Evolutionary conservation across 805 yeast genomes (phyloP), one percentile per base, ranked within the genome.

Genomic region (Wickerhamomyces rabaulensis): DNA sequence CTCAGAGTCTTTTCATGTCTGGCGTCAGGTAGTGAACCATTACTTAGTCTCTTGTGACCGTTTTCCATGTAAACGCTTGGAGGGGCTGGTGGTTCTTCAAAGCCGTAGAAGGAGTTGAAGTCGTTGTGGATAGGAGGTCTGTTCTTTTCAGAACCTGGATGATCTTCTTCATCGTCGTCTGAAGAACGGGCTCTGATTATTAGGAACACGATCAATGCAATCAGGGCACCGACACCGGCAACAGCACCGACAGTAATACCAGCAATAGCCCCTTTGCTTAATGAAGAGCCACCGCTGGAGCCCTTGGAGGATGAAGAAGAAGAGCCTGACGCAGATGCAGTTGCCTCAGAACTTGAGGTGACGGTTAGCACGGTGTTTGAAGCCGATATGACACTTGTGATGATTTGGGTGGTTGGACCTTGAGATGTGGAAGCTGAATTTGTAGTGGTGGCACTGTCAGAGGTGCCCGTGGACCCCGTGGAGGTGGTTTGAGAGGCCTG

Each of bases 241-340:
- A 78, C 65, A 9, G 69, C 71, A 23, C 84, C 84, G 35, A 77
- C 67, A n/a, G 76, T 82, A 22, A 79, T 74, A 39, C 84, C 84
- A 10, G 80, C 83, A 46, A 78, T 78, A 17, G 81, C 80, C 10
- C 84, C 84, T 26, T 56, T 63, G 41, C 47, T 51, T 39, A 50
- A 35, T 17, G 17, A 29, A 16, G 36, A 33, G 2, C 20, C n/a
- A 2, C 39, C 41, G 9, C 26, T 44, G 9, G 20, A 57, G 17
- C 27, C 43, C 7, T 56, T 31, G 9, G 59, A 43, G 10, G 64
- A 43, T n/a, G 58, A 13, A 12, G 54, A 35, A 9, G 56, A 40
- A 17, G 57, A 17, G 39, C 54, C 15, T 7, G 49, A 36, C 9
- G 55, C 25, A 4, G 47, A 40, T 6, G 48, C 15, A 9, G 49